Conservation (phyloP, 441 rosid species). For the Arabidopsis lyrata region DNA sequence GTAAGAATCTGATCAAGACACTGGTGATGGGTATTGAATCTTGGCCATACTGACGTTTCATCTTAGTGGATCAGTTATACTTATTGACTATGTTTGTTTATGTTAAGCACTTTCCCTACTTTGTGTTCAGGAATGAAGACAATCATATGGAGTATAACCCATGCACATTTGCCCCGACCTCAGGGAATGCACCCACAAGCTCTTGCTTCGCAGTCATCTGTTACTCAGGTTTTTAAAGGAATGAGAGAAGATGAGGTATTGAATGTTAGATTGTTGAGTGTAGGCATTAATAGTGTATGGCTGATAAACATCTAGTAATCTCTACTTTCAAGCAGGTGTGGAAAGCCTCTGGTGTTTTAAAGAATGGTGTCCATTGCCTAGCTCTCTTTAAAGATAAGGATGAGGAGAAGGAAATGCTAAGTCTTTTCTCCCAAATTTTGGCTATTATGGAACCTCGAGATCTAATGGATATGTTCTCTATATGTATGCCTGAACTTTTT, state of each 20-base stretch:
- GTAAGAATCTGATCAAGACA: conserved; percentile 96
- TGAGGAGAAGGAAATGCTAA: conserved; percentile 95
- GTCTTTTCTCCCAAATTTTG: conserved; percentile 86
- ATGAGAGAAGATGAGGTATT: conserved; percentile 98
- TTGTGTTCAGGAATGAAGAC: conserved; percentile 92
- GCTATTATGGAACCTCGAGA: conserved; percentile 98
- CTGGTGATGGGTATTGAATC: conserved; percentile 91
- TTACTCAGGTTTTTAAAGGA: conserved; percentile 84
- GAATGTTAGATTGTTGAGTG: conserved; percentile 33
- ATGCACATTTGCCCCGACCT: conserved; percentile 92
- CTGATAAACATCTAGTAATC: conserved; percentile 46
- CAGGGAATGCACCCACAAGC: conserved; percentile 83
- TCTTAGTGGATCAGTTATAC: conserved; percentile 10
- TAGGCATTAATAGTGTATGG: conserved; percentile 28
- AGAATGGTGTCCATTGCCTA: conserved; percentile 95
- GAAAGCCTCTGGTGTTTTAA: conserved; percentile 97
- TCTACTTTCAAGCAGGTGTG: conserved; percentile 63
- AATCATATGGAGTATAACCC: conserved; percentile 97
- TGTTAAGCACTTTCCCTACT: conserved; percentile 40
- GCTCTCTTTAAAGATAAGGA: conserved; percentile 99
- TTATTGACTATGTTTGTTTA: conserved; percentile 19
- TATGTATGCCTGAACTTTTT: conserved; percentile 97
- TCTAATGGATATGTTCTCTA: conserved; percentile 98
- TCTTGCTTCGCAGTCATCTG: conserved; percentile 68
- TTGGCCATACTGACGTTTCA: conserved; percentile 30